Conservation (phyloP, 768 basidiomycete genomes). For the Mycena vulgaris region DNA sequence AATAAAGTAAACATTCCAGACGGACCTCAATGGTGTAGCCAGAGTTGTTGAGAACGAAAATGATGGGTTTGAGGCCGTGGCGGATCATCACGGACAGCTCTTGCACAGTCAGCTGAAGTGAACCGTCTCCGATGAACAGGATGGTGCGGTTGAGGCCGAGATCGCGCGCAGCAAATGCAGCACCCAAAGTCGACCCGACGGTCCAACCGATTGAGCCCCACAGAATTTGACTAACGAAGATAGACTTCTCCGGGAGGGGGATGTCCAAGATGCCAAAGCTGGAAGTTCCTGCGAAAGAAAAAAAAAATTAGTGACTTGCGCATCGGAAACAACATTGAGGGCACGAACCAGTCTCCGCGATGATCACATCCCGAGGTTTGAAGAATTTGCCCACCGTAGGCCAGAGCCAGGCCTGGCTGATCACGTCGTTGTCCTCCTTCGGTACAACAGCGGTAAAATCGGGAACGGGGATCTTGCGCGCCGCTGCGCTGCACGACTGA, state of each 20-base stretch:
- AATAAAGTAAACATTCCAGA: conserved; percentile 52
- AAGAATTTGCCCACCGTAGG: conserved; percentile 84
- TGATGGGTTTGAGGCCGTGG: conserved; percentile 80
- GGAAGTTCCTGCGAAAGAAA: conserved; percentile 73
- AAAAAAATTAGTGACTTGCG: background rate
- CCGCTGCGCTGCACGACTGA: conserved; percentile 55
- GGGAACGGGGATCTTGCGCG: conserved; percentile 64
- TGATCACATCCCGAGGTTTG: conserved; percentile 78
- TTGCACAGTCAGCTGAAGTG: conserved; percentile 86
- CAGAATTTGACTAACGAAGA: conserved; percentile 82
- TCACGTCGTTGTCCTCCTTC: conserved; percentile 63
- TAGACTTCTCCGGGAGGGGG: conserved; percentile 78
- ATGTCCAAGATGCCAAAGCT: conserved; percentile 90
- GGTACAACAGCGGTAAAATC: conserved; percentile 62
- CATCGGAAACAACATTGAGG: background rate
- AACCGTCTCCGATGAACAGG: conserved; percentile 90
- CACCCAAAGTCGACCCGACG: conserved; percentile 84
- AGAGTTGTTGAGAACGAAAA: conserved; percentile 86
- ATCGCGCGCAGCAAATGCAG: conserved; percentile 85
- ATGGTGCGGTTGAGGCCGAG: conserved; percentile 75
- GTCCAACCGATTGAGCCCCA: conserved; percentile 97
- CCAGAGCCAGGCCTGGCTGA: conserved; percentile 91
- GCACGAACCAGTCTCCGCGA: conserved; percentile 85
- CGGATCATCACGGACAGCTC: conserved; percentile 90
- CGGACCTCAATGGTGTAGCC: conserved; percentile 90